These are phyloP conservation scores for Phialophora tarda DNA, from an alignment of 2,329 filamentous ascomycete genomes.

Conservation along the genomic window DNA sequence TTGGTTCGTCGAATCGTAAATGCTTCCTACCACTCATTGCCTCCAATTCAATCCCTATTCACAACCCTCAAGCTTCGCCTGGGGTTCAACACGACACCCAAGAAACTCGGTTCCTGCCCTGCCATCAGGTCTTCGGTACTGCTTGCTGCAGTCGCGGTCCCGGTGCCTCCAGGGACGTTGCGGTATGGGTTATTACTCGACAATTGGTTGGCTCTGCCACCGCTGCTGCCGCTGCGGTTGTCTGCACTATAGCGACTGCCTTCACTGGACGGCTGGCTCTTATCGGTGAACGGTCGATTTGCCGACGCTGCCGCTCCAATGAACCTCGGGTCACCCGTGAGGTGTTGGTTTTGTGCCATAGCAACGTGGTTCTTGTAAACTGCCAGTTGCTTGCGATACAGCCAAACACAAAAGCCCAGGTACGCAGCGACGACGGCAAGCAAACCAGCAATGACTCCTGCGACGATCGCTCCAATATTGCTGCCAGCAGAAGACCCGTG, in stretches of 20 bases:
- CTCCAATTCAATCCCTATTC: slow-evolving; percentile 57
- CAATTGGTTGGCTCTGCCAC: slow-evolving; percentile 40
- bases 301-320: slow-evolving; percentile 26
- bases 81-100: slow-evolving; percentile 71
- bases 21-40: background rate
- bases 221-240: slow-evolving; percentile 32
- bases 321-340: slow-evolving; percentile 48
- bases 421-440: slow-evolving; percentile 70
- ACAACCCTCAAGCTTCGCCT: slow-evolving; percentile 72
- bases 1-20: slow-evolving; percentile 20
- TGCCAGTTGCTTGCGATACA: slow-evolving; percentile 72
- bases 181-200: slow-evolving; percentile 40
- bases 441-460: slow-evolving; percentile 68
- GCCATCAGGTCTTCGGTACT: slow-evolving; percentile 64
- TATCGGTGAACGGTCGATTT: slow-evolving; percentile 26
- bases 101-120: slow-evolving; percentile 72
- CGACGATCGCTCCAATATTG: slow-evolving; percentile 62
- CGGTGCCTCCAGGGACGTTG: slow-evolving; percentile 38
- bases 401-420: slow-evolving; percentile 76
- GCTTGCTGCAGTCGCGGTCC: slow-evolving; percentile 53
- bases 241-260: slow-evolving; percentile 36
- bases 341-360: slow-evolving; percentile 64
- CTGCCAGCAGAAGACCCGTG: slow-evolving; percentile 43
- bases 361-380: slow-evolving; percentile 74
- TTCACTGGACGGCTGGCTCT: slow-evolving; percentile 31